These are phyloP conservation scores for Colletotrichum limetticola DNA, from an alignment of 2,329 filamentous ascomycete genomes.

Conservation along the genomic window DNA sequence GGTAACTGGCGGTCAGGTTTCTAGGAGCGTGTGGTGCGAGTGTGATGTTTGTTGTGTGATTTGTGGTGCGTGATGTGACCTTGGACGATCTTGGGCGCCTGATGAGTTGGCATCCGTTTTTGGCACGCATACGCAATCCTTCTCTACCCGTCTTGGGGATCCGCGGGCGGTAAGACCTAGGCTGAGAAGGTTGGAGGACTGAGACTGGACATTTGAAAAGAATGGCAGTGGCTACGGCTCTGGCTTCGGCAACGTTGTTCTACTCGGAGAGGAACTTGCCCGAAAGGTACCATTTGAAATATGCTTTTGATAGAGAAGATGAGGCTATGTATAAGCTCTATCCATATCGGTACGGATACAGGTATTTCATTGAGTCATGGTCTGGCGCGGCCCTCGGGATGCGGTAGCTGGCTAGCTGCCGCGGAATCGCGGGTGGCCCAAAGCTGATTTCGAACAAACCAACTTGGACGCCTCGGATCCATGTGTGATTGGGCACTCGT, in stretches of 20 bases:
- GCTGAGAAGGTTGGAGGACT: background rate
- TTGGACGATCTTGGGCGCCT: conserved; percentile 2
- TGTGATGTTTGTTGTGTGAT: background rate
- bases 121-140: background rate
- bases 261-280: background rate
- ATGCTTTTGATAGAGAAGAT: background rate
- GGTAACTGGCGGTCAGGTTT: background rate
- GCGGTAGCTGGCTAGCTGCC: background rate
- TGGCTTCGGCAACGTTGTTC: background rate
- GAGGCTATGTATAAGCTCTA: background rate
- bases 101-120: conserved; percentile 1
- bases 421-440: too few species aligned
- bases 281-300: background rate
- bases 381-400: background rate
- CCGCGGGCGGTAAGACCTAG: background rate
- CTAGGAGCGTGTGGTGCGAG: background rate
- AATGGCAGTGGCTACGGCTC: background rate
- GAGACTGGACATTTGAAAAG: background rate
- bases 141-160: background rate
- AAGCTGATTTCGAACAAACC: background rate
- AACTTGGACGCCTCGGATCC: background rate
- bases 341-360: too few species aligned
- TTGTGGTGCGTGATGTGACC: background rate
- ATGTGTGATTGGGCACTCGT: background rate
- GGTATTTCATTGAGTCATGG: background rate